phyloP scores from a whole-genome alignment of 2,329 filamentous ascomycete species.

The Aspergillus fijiensis region DNA sequence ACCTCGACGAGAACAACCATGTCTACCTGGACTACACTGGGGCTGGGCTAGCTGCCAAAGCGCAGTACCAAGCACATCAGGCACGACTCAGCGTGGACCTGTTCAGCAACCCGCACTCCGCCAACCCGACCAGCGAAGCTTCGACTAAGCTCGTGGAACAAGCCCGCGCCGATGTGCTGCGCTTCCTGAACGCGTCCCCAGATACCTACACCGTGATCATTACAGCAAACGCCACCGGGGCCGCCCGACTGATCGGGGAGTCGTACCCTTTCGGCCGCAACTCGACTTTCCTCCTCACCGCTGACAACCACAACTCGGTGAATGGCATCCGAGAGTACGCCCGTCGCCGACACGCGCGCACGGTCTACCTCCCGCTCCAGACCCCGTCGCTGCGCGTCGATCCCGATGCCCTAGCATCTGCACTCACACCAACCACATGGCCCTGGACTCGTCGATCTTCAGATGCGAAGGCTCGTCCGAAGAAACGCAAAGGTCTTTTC shows the following conservation, averaged over 20 bases:
- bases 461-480: background rate
- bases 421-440: background rate
- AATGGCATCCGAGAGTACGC: conserved; percentile 13
- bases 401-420: background rate
- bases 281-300: conserved; percentile 7
- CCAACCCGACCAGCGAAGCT: conserved; percentile 11
- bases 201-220: conserved; percentile 13
- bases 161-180: conserved; percentile 6
- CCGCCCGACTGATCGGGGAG: conserved; percentile 11
- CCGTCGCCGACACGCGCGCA: conserved; percentile 4
- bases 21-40: conserved; percentile 14
- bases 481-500: conserved; percentile 8
- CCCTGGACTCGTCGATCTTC: background rate
- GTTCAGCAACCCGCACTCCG: conserved; percentile 12
- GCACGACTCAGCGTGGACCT: conserved; percentile 4
- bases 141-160: conserved; percentile 10
- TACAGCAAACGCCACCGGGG: conserved; percentile 13
- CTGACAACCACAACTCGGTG: conserved; percentile 14
- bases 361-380: conserved; percentile 10
- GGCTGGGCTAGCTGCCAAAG: conserved; percentile 9
- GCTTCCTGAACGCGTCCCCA: conserved; percentile 7
- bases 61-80: conserved; percentile 9
- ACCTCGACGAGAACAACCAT: conserved; percentile 12
- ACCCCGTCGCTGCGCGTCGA: conserved; percentile 7
- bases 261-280: conserved; percentile 8